A percentile compares a stretch with the other conserved stretches of the same genome.
phyloP scores from a whole-genome alignment of 495 filamentous ascomycete species.

The Massariosphaeria phaeospora region DNA sequence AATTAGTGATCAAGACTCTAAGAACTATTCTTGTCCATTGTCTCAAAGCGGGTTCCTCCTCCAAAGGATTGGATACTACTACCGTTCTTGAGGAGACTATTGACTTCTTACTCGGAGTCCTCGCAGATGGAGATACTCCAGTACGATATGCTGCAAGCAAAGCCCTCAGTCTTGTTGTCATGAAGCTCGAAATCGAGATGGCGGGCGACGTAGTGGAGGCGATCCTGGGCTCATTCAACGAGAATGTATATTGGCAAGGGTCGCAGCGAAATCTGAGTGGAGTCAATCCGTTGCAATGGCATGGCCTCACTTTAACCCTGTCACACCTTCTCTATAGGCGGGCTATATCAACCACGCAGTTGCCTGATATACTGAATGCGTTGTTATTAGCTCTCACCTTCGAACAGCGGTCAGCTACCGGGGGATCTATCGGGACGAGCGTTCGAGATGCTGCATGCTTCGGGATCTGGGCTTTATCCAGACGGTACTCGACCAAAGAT shows the following conservation, averaged over 20 bases:
- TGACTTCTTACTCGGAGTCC: constrained; percentile 58
- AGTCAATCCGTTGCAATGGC: constrained; percentile 80
- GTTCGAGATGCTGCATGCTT: constrained; percentile 97
- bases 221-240: constrained; percentile 66
- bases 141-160: constrained; percentile 90
- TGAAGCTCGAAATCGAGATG: constrained; percentile 73
- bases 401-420: constrained; percentile 75
- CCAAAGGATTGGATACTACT: constrained; percentile 18
- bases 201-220: constrained; percentile 80
- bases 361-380: constrained; percentile 64
- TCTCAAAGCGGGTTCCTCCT: constrained; percentile 44
- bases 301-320: constrained; percentile 82
- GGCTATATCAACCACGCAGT: constrained; percentile 60
- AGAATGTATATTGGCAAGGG: constrained; percentile 68
- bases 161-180: constrained; percentile 76
- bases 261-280: constrained; percentile 58
- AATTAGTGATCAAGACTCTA: constrained; percentile 75
- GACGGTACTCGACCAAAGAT: constrained; percentile 78
- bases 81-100: constrained; percentile 66
- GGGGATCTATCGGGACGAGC: constrained; percentile 78
- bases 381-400: constrained; percentile 74
- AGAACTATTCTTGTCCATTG: constrained; percentile 63
- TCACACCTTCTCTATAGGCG: constrained; percentile 77
- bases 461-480: constrained; percentile 86
- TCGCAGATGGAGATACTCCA: constrained; percentile 81